A percentile compares a stretch with the other conserved stretches of the same genome.
Conservation (phyloP, 257 asterid species). For the Parsonsia alboflavescens region DNA sequence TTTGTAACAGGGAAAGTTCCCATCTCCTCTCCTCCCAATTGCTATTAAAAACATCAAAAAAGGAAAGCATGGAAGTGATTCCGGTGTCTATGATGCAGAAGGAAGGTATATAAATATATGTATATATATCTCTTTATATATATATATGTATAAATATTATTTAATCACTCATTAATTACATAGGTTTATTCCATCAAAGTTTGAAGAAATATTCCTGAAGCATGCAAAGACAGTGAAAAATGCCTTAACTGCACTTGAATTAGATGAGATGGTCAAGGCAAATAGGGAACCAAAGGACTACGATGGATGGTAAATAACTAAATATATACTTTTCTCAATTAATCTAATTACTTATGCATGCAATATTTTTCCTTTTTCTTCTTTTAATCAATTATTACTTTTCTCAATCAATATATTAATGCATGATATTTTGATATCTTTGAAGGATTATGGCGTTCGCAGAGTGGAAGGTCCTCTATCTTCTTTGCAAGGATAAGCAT, state of each 20-base stretch:
- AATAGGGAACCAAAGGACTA: constrained; percentile 67
- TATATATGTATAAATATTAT: too few relatives aligned
- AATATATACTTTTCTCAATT: background rate
- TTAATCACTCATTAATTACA: background rate
- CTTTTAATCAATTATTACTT: too few relatives aligned
- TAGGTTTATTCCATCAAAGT: constrained; percentile 62
- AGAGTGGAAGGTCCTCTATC: background rate
- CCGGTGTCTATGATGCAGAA: constrained; percentile 66
- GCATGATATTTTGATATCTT: background rate
- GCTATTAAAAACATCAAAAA: constrained; percentile 60
- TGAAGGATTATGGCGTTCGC: constrained; percentile 12
- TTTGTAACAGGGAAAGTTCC: constrained; percentile 53
- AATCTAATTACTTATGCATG: background rate
- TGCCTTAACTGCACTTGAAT: constrained; percentile 58
- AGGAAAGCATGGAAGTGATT: constrained; percentile 65
- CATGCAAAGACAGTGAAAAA: constrained; percentile 40
- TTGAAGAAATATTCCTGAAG: constrained; percentile 61
- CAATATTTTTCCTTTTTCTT: background rate
- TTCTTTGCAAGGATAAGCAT: constrained; percentile 11
- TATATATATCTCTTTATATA: background rate
- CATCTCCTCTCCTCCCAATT: constrained; percentile 52
- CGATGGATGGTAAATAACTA: constrained; percentile 78
- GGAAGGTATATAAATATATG: constrained; percentile 52
- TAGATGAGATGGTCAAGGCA: constrained; percentile 48
- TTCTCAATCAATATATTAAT: background rate